Base-by-base conservation (phyloP, 2,329 filamentous ascomycete genomes). In the Pseudogymnoascus sp. region DNA sequence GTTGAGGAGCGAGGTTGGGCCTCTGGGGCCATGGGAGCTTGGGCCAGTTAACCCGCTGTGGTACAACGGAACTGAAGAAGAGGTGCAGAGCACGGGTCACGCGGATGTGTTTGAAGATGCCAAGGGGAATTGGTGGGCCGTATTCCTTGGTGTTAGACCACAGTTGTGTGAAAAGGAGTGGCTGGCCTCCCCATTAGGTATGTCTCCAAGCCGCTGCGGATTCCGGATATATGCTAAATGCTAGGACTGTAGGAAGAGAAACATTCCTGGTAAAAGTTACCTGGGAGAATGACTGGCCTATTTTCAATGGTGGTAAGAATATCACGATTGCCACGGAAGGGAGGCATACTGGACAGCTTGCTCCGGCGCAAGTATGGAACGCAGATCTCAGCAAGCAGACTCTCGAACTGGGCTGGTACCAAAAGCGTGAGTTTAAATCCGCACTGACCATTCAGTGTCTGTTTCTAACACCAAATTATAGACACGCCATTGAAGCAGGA, bases 1-100 rank as follows among this genome's bases (percentile, higher is more conserved):
- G 0, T 74, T 77, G 61, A 77, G 82, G 4, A 83, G 78, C 65
- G 73, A 71, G 9, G 67, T 66, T 0, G 74, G 77, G 0, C 77
- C 78, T 0, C 75, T 77, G 8, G 82, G 82, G 0, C 80, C 80
- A 0, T 83, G 82, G 80, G 79, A 81, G 63, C 62, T 71, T 2
- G 75, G 75, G 0, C 77, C 77, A 7, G 72, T 72, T 1, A 76
- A 78, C 62, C 78, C 79, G 9, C 71, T 82, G 11, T 78, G 78
- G 72, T 76, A 75, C 3, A 82, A 57, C n/a, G 50, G 50, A 13
- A 33, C 26, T 2, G 72, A 77, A 3, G 79, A 81, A 47, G 78
- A 79, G 62, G 50, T 57, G n/a, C 50, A 57, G 28, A 57, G 50
- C 13, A 57, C 50, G 4, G 50, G 50, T 2, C 80, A 82, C 69